phyloP scores from a whole-genome alignment of 768 basidiomycete genomes.

The Lyophyllum atratum region DNA sequence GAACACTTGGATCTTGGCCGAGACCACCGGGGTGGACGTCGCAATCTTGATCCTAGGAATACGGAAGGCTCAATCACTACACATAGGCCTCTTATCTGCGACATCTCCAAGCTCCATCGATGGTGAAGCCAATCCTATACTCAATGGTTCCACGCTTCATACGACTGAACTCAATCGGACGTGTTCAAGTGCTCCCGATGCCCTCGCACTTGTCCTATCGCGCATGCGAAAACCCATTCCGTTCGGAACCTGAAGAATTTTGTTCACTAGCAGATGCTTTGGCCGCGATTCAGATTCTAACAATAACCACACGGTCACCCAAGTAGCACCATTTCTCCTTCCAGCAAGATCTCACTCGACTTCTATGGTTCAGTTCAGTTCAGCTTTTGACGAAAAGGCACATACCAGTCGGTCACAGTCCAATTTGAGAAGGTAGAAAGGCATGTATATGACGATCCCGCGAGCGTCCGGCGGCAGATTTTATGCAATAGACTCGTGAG shows the following conservation, averaged over 20 bases:
- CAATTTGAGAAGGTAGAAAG: slow-evolving; percentile 1
- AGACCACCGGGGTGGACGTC: not conserved
- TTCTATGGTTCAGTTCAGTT: not conserved
- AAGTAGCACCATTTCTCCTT: not conserved
- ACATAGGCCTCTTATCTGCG: not conserved
- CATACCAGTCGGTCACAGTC: not conserved
- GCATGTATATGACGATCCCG: not conserved
- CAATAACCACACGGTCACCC: not conserved
- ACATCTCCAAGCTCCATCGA: not conserved
- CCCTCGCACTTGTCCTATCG: slow-evolving; percentile 4
- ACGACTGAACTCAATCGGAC: slow-evolving; percentile 9
- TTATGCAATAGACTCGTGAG: slow-evolving; percentile 4
- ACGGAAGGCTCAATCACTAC: not conserved
- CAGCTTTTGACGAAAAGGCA: not conserved
- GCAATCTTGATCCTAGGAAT: not conserved
- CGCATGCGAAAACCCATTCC: slow-evolving; percentile 2
- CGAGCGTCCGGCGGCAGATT: not conserved
- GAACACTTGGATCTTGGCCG: not conserved
- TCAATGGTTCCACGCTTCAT: not conserved
- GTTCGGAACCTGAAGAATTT: not conserved
- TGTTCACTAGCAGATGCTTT: not conserved
- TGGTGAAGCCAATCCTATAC: not conserved
- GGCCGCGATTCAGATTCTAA: not conserved
- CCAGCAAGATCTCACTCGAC: not conserved
- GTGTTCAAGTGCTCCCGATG: slow-evolving; percentile 6